Base-by-base conservation (phyloP, 177 flowering plant species). In the Vitis hybrid region DNA sequence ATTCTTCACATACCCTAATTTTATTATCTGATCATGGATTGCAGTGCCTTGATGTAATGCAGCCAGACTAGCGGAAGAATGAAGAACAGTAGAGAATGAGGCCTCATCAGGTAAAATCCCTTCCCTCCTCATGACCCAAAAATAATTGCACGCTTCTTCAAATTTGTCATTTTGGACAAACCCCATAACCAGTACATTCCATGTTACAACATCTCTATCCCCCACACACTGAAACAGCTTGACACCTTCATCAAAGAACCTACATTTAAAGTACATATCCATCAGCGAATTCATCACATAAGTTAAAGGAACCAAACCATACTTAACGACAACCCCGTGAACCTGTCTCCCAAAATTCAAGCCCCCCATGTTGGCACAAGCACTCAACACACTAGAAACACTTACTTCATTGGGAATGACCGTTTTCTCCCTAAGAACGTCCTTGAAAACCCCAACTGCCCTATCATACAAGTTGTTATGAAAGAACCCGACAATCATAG, bases 191-290 rank as follows among this genome's bases (percentile, higher is more conserved):
- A 91, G 79, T 4, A 87, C 86, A 80, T 87, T 88, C 92, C 94
- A 87, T 9, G 90, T 74, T 55, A 88, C 84, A 20, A 77, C 83
- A 79, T 90, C 91, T 80, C 76, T 81, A 24, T 65, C 78, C 21
- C 41, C 76, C 4, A 63, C 63, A 7, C 61, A 64, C 51, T 55
- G 51, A 74, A 89, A 87, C 74, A 89, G 64, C 68, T 71, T 65
- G 15, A 64, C 46, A 9, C 84, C 84, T 71, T 86, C 88, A 64
- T 73, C 78, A 71, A 84, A 82, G 60, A 65, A 53, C 35, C 83
- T 87, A 73, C 94, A 80, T 75, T 91, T 91, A 58, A 75, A 50
- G 32, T 88, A 87, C 93, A 90, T 87, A 63, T 87, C 92, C 67
- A 87, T 65, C 50, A 90, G 67, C 0, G 91, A 79, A 71, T 86